Conservation (phyloP, 257 asterid species). For the Forsythia viridissima region DNA sequence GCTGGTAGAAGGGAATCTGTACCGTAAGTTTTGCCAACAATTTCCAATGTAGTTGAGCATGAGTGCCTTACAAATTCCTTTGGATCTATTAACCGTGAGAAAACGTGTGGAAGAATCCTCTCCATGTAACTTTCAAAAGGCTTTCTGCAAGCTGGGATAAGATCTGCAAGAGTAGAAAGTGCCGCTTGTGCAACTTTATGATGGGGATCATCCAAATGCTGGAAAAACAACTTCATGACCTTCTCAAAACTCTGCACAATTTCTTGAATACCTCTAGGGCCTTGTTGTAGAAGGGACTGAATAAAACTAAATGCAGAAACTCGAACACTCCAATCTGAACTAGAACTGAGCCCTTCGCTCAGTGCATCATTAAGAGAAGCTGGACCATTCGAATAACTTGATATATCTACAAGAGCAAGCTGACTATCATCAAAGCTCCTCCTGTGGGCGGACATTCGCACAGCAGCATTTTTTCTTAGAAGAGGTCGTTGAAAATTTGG, state of each 20-base stretch:
- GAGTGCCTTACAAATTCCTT: slow-evolving; percentile 96
- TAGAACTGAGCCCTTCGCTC: slow-evolving; percentile 85
- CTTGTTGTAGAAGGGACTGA: slow-evolving; percentile 77
- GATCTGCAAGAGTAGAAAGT: slow-evolving; percentile 92
- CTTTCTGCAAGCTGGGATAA: slow-evolving; percentile 92
- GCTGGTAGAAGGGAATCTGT: slow-evolving; percentile 93
- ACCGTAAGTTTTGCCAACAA: slow-evolving; percentile 88
- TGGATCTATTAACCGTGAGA: slow-evolving; percentile 95
- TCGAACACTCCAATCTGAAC: slow-evolving; percentile 97
- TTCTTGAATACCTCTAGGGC: slow-evolving; percentile 93
- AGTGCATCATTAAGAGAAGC: slow-evolving; percentile 88
- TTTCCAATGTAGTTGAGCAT: slow-evolving; percentile 86
- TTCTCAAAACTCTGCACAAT: slow-evolving; percentile 92
- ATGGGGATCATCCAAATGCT: slow-evolving; percentile 99
- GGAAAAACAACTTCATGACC: slow-evolving; percentile 95
- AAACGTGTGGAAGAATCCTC: slow-evolving; percentile 95
- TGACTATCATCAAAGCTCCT: slow-evolving; percentile 97
- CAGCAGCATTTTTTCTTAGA: slow-evolving; percentile 73
- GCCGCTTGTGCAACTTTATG: slow-evolving; percentile 99
- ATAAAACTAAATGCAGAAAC: slow-evolving; percentile 88
- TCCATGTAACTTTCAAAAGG: slow-evolving; percentile 97
- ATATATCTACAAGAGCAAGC: slow-evolving; percentile 67
- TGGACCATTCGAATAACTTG: slow-evolving; percentile 82
- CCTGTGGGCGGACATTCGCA: slow-evolving; percentile 81
- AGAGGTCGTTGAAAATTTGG: slow-evolving; percentile 99